Percentiles rank a stretch among this genome's conserved stretches.
phyloP scores from a whole-genome alignment of 2,329 filamentous ascomycete species.

The Paecilomyces variotii region DNA sequence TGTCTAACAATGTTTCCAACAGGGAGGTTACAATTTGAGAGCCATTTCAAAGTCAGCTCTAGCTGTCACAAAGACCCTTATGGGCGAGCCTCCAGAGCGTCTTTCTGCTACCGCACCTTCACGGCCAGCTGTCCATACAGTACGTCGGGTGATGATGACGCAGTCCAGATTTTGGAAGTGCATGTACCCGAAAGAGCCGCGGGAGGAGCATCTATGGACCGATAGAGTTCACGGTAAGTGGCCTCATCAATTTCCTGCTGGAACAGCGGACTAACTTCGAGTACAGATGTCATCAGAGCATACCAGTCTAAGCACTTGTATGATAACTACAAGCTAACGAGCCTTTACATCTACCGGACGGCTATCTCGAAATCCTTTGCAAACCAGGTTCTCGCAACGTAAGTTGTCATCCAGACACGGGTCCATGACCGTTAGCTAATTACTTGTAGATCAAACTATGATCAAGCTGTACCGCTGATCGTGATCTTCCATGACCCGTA shows the following conservation, averaged over 20 bases:
- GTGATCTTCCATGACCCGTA: conserved; percentile 88
- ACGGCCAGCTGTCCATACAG: conserved; percentile 45
- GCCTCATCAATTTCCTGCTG: not conserved
- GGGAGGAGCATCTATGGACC: conserved; percentile 20
- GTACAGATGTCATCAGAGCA: conserved; percentile 62
- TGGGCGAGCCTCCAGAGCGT: conserved; percentile 81
- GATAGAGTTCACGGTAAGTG: conserved; percentile 55
- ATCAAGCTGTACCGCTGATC: conserved; percentile 59
- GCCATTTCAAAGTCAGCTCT: conserved; percentile 91
- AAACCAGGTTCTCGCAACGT: conserved; percentile 77
- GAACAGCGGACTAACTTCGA: conserved; percentile 4
- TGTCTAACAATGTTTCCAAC: not conserved
- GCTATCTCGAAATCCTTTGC: conserved; percentile 68
- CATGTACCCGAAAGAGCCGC: conserved; percentile 58
- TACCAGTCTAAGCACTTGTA: conserved; percentile 67
- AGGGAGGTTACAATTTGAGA: conserved; percentile 84
- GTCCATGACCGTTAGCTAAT: not conserved
- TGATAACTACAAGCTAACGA: conserved; percentile 67
- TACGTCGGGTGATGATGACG: conserved; percentile 49
- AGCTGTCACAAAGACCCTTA: conserved; percentile 82
- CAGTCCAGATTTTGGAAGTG: conserved; percentile 75
- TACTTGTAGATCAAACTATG: conserved; percentile 42
- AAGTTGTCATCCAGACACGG: conserved; percentile 15
- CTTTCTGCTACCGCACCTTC: conserved; percentile 42
- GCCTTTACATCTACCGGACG: conserved; percentile 70